phyloP scores from a whole-genome alignment of 805 yeast species.

The Zygotorulaspora sp. region DNA sequence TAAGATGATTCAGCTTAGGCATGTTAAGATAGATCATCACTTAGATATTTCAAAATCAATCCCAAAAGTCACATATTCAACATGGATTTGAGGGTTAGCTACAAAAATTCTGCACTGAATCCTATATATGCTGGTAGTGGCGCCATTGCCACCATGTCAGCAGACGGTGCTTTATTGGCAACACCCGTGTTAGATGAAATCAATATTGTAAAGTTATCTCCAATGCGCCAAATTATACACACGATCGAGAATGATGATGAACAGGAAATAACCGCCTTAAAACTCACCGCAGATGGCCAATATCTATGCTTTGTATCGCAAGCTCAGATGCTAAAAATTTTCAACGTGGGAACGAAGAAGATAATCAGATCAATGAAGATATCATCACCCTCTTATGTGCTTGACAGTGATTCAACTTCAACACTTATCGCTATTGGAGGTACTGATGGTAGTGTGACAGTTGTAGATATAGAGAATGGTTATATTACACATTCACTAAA shows the following conservation, averaged over 20 bases:
- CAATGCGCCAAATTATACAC: constrained; percentile 40
- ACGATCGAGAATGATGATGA: constrained; percentile 79
- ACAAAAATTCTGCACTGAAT: constrained; percentile 43
- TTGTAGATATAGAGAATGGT: constrained; percentile 88
- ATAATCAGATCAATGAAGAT: constrained; percentile 52
- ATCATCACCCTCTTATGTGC: constrained; percentile 77
- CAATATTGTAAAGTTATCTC: constrained; percentile 57
- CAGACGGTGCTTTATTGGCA: constrained; percentile 60
- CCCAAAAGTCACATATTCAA: neutral
- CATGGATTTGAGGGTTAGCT: constrained; percentile 35
- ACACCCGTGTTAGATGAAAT: constrained; percentile 78
- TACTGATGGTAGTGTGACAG: constrained; percentile 86
- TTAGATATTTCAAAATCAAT: no score
- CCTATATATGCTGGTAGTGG: constrained; percentile 85
- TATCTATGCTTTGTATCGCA: constrained; percentile 72
- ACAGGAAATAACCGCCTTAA: constrained; percentile 67
- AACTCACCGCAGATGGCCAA: constrained; percentile 70
- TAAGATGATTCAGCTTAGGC: neutral
- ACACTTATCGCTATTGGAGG: constrained; percentile 90
- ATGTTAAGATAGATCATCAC: no score
- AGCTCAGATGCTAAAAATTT: constrained; percentile 74
- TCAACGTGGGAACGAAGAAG: constrained; percentile 36
- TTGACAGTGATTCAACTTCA: constrained; percentile 73
- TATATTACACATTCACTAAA: constrained; percentile 83
- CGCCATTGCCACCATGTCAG: constrained; percentile 63